These are phyloP conservation scores for Thraustotheca clavata DNA, from an alignment of 352 stramenopile genomes.

Conservation along the genomic window DNA sequence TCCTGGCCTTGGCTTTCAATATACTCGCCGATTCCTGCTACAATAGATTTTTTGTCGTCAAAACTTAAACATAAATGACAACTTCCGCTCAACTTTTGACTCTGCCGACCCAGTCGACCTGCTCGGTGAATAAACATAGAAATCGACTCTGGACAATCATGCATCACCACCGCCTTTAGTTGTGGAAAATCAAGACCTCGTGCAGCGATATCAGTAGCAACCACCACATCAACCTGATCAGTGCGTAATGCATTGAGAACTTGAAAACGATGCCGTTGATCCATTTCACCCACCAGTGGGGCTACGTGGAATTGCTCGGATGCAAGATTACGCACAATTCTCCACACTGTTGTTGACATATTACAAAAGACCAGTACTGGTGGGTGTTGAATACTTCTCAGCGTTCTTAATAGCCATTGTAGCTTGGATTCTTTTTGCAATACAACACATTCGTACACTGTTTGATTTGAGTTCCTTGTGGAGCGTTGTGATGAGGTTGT, in stretches of 20 bases:
- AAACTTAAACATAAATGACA: conserved; percentile 78
- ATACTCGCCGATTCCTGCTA: not conserved
- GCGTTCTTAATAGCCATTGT: conserved; percentile 38
- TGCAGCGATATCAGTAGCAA: conserved; percentile 86
- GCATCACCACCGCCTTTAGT: conserved; percentile 79
- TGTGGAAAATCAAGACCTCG: conserved; percentile 83
- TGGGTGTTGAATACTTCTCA: conserved; percentile 68
- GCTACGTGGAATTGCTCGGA: conserved; percentile 94
- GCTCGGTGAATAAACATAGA: conserved; percentile 90
- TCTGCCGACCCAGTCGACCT: conserved; percentile 47
- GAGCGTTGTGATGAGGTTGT: too few species aligned
- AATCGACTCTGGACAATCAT: conserved; percentile 87
- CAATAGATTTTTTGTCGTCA: not conserved
- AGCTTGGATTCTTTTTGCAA: conserved; percentile 42
- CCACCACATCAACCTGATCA: conserved; percentile 65
- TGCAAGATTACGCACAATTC: conserved; percentile 86
- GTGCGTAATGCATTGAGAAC: conserved; percentile 37
- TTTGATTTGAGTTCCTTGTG: conserved; percentile 25
- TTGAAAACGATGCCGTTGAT: conserved; percentile 51
- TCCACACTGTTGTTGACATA: conserved; percentile 91
- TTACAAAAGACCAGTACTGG: conserved; percentile 97
- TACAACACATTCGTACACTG: conserved; percentile 64
- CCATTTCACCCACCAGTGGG: conserved; percentile 90
- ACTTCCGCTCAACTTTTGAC: conserved; percentile 62
- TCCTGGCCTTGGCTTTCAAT: not conserved